These are phyloP conservation scores for Rhizoclosmatium sp. DNA, from an alignment of 192 early-diverging fungal species.

Conservation along the genomic window DNA sequence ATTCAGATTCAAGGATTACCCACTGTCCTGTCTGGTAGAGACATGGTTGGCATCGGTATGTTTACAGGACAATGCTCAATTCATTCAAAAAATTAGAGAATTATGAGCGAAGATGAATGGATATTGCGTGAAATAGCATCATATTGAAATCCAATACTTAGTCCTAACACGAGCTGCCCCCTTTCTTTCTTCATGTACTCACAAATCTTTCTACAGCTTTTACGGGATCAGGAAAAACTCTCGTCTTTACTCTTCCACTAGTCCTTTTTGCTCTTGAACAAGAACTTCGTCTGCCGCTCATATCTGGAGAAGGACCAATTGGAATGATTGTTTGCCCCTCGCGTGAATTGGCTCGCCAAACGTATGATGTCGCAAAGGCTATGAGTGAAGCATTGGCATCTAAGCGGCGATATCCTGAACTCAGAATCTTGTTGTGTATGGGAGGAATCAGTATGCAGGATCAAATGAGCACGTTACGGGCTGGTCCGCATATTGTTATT, in stretches of 20 bases:
- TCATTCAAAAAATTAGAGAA: neutral
- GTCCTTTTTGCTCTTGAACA: constrained; percentile 92
- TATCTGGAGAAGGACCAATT: constrained; percentile 88
- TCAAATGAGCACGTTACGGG: constrained; percentile 73
- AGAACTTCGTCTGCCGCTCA: constrained; percentile 83
- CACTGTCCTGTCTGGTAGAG: constrained; percentile 85
- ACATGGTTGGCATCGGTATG: constrained; percentile 88
- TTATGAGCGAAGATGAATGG: too few relatives aligned
- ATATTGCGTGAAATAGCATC: too few relatives aligned
- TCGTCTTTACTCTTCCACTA: constrained; percentile 94
- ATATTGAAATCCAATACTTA: too few relatives aligned
- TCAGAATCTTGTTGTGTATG: constrained; percentile 87
- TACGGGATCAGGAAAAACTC: constrained; percentile 96
- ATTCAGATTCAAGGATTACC: constrained; percentile 99
- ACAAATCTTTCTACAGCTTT: constrained; percentile 72
- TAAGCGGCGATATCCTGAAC: constrained; percentile 70
- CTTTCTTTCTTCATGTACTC: too few relatives aligned
- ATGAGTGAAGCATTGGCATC: constrained; percentile 66
- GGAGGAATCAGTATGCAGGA: constrained; percentile 95
- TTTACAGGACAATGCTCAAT: neutral
- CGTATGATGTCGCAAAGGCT: constrained; percentile 80
- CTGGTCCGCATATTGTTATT: constrained; percentile 92
- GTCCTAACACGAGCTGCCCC: too few relatives aligned
- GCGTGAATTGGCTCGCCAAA: constrained; percentile 95
- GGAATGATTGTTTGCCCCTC: constrained; percentile 96